Evolutionary conservation across 1,139 yeast genomes (phyloP), one percentile per base, ranked within the genome.

Genomic region (Magnusiomyces ingens): DNA sequence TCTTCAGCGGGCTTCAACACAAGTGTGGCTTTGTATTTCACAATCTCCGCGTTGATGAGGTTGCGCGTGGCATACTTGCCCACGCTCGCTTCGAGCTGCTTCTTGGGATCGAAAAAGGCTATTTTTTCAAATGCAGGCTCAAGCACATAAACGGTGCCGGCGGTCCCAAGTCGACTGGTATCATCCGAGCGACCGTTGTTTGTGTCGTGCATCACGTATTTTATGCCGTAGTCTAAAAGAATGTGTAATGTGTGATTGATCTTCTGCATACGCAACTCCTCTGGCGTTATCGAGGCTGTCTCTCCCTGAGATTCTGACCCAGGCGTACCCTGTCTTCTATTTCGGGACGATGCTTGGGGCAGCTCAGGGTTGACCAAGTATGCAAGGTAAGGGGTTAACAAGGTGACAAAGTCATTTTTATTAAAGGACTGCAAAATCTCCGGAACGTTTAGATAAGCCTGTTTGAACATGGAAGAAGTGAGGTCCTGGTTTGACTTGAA

Each of bases 51-150:
- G 38, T 58, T 49, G 8, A 67, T 49, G 26, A 59, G 49, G 48
- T 64, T 66, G 10, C 73, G 61, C 4, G 60, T 54, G 2, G 64
- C 54, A 53, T 58, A 70, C 51, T 59, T 60, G 15, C 72, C 71
- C 13, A 61, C 62, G 2, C 65, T 59, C 11, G 60, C 62, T 17
- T 46, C 45, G 26, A 60, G 62, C 42, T 58, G 60, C 6, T 59
- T 61, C 12, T 56, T 58, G 17, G 57, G 62, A 17, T 60, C 63
- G 41, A 69, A 59, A 6, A 60, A 43, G 1, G 64, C 67, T 11
- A 68, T 54, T 15, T 58, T 60, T 55, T 71, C 72, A n/a, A 70
- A 49, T 1, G 73, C 69, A 15, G 68, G 71, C 8, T 66, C 67
- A 15, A 65, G 51, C 15, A 55, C 55, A 45, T 59, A 61, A 19